Percentiles rank a stretch among this genome's conserved stretches.
phyloP scores from a whole-genome alignment of 768 basidiomycete genomes.

The Hygrophoropsis aurantiaca region DNA sequence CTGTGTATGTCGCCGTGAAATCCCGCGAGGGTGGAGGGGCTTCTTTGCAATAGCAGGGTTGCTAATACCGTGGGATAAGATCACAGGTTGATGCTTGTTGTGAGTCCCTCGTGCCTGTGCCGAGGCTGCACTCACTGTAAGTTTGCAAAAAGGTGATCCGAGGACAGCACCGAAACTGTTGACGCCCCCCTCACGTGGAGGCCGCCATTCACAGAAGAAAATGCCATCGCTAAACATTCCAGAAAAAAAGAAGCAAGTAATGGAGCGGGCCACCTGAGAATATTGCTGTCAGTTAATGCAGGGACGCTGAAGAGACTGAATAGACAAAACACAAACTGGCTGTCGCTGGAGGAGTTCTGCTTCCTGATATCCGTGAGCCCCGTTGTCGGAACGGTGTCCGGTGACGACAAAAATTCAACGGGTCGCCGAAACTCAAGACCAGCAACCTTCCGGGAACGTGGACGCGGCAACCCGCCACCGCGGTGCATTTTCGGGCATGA shows the following conservation, averaged over 20 bases:
- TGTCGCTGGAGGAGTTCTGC: too few relatives aligned
- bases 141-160: conserved; percentile 19
- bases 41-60: conserved; percentile 21
- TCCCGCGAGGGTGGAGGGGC: conserved; percentile 3
- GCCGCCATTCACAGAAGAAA: conserved; percentile 1
- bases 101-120: conserved; percentile 31
- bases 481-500: too few relatives aligned
- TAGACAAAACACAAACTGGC: background rate
- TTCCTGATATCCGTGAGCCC: too few relatives aligned
- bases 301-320: conserved; percentile 2
- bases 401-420: too few relatives aligned
- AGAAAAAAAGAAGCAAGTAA: conserved; percentile 10
- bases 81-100: conserved; percentile 10
- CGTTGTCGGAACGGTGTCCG: too few relatives aligned
- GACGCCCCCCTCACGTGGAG: conserved; percentile 9
- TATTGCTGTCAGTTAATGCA: background rate
- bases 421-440: too few relatives aligned
- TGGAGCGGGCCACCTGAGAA: conserved; percentile 1
- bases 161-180: conserved; percentile 20
- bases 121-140: conserved; percentile 9
- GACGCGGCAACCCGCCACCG: too few relatives aligned
- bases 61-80: conserved; percentile 21
- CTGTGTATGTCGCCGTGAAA: conserved; percentile 4
- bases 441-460: too few relatives aligned
- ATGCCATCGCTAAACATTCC: conserved; percentile 17